Conservation (phyloP, 140 eudicot species). For the Stevia rebaudiana region DNA sequence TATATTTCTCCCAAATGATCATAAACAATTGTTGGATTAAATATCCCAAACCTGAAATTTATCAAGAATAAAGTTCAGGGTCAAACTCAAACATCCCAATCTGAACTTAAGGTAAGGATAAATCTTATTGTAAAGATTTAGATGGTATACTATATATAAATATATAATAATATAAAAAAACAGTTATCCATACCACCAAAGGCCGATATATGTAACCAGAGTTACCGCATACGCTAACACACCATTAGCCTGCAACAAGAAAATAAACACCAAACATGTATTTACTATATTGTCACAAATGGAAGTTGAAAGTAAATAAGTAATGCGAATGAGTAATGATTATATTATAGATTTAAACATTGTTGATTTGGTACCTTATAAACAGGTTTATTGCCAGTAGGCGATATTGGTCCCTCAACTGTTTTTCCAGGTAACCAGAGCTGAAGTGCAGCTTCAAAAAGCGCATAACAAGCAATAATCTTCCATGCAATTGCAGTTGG, state of each 20-base stretch:
- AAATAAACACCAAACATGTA: constrained; percentile 10
- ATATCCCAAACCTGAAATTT: constrained; percentile 79
- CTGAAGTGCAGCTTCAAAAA: constrained; percentile 91
- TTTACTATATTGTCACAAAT: not conserved
- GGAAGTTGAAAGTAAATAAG: not conserved
- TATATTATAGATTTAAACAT: not conserved
- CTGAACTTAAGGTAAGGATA: not conserved
- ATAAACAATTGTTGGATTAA: constrained; percentile 76
- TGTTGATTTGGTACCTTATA: constrained; percentile 57
- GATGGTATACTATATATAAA: too few relatives aligned
- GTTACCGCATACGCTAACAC: constrained; percentile 76
- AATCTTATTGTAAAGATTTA: not conserved
- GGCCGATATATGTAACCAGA: constrained; percentile 67
- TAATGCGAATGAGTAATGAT: too few relatives aligned
- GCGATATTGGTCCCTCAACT: constrained; percentile 92
- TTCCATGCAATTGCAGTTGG: constrained; percentile 76
- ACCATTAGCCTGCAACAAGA: constrained; percentile 78
- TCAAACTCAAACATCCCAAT: constrained; percentile 6
- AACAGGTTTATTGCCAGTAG: constrained; percentile 79
- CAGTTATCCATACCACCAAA: constrained; percentile 78
- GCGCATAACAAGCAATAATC: constrained; percentile 67
- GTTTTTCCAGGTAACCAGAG: constrained; percentile 75
- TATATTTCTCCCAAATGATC: constrained; percentile 93
- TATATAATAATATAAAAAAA: constrained; percentile 2
- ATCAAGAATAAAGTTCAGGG: constrained; percentile 1